Evolutionary conservation across 2,329 filamentous ascomycete species (phyloP).

Genomic region (Microdochium bolleyi): DNA sequence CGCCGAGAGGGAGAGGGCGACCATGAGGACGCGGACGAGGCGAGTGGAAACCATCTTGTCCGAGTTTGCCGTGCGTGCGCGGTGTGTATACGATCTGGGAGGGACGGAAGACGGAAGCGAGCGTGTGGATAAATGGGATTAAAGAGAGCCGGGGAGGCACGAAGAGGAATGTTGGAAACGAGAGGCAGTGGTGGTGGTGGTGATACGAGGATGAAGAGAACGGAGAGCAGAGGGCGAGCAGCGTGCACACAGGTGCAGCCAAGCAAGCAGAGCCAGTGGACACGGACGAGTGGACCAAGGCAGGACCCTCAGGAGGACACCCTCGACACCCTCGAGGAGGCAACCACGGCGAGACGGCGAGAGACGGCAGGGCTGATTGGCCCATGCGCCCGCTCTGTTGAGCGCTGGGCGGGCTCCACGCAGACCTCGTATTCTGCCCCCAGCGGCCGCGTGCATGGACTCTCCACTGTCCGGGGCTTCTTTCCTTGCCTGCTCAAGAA

Average conservation of each 20-base stretch:
- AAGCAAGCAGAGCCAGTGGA: too few species aligned
- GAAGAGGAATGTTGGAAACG: background rate
- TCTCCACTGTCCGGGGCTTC: too few species aligned
- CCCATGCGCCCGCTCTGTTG: background rate
- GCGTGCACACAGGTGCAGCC: too few species aligned
- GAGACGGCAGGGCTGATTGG: background rate
- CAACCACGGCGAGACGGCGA: too few species aligned
- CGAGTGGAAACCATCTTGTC: slow-evolving; percentile 38
- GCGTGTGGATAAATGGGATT: background rate
- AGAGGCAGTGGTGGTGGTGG: background rate
- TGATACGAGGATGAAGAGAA: background rate
- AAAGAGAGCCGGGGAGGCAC: background rate
- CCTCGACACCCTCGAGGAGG: too few species aligned
- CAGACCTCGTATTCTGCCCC: too few species aligned
- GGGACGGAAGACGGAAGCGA: background rate
- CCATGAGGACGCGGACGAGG: slow-evolving; percentile 36
- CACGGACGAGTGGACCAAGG: too few species aligned
- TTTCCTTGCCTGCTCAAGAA: too few species aligned
- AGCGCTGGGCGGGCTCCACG: background rate
- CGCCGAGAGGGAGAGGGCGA: slow-evolving; percentile 37
- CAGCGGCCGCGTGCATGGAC: too few species aligned
- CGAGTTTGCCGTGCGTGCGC: slow-evolving; percentile 1
- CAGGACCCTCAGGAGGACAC: background rate
- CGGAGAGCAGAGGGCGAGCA: background rate
- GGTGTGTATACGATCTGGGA: slow-evolving; percentile 3